Base-by-base conservation (phyloP, 805 yeast genomes). In the Torulaspora delbrueckii region DNA sequence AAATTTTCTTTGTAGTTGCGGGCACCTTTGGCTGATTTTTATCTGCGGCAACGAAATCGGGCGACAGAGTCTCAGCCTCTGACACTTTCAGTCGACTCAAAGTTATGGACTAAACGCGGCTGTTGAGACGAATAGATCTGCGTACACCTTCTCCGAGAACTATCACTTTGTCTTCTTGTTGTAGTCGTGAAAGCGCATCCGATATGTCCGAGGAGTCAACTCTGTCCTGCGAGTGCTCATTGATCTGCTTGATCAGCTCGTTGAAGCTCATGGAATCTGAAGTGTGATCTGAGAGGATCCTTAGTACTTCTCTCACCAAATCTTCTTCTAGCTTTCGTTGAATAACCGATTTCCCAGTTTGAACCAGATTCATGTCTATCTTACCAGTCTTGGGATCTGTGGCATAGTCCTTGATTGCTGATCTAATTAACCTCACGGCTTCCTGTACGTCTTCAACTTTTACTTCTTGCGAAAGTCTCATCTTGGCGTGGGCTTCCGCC, bases 371-470 rank as follows among this genome's bases (percentile, higher is more conserved):
- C 96, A 93, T 89, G 63, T 93, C 99, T 54, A 93, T 93, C 58
- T 93, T 79, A 25, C 99, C 99, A 0, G 99, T 91, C 28, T 83
- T 73, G 19, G 99, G 99, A 69, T 93, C 99, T 2, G 96, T 93
- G 12, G 99, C 99, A 64, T 93, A 93, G 53, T 93, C 98, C 65
- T 93, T 93, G 54, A 93, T 86, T 10, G 99, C 99, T 3, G 95
- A 79, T 57, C 85, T 82, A 62, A 91, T 93, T 54, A 93, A 73
- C 54, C 99, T 77, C 2, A 90, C 97, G 0, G 98, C 96, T 64
- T 93, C 99, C 49, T 76, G 74, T 5, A 93, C 99, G 65, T 93
- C 99, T 24, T 73, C 74, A 22, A 85, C 72, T 44, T 82, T 84
- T 4, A 93, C 99, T 0, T 57, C 62, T 1, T 73, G 68, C 1